Base-by-base conservation (phyloP, 176 grass and related monocot species). In the Areca catechu region DNA sequence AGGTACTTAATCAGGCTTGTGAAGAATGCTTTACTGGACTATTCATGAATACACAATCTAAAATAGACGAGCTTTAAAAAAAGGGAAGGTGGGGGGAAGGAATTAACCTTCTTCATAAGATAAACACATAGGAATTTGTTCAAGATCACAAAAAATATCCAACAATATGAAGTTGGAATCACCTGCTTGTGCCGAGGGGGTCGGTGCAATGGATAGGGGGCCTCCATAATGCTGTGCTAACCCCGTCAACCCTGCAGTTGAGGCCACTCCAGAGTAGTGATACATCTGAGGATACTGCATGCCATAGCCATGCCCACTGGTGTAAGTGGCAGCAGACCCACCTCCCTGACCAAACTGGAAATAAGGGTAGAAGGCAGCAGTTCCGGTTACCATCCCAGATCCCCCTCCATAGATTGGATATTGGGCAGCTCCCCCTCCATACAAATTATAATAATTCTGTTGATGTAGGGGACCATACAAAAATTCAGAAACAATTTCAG, bases 371-470 rank as follows among this genome's bases (percentile, higher is more conserved):
- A 74, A 95, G 50, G 74, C 73, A 67, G 34, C 81, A 60, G 73
- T 95, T 72, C 90, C 90, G 48, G 85, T 89, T 55, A 89, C 66
- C 71, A 95, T 75, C 47, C 90, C 85, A 73, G 80, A 56, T 79
- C 68, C 73, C 61, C 76, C 86, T 80, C 91, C 91, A 79, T 90
- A 96, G 62, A 87, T 72, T 57, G 91, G 91, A 75, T 87, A 96
- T 34, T 96, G 91, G 57, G 77, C 55, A 34, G 69, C 20, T 20
- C 71, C 66, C 60, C 73, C 82, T 74, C 80, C 86, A 21, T 89
- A 95, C 22, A 95, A 76, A 61, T 89, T 95, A 84, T 89, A 95
- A 78, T 82, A 89, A 78, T 88, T 95, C 89, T 95, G 30, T 69
- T 57, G 21, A 69, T 71, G 52, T 74, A 20, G 20, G 58, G 21